phyloP scores from a whole-genome alignment of 495 filamentous ascomycete species.

The Bombardia bombarda region DNA sequence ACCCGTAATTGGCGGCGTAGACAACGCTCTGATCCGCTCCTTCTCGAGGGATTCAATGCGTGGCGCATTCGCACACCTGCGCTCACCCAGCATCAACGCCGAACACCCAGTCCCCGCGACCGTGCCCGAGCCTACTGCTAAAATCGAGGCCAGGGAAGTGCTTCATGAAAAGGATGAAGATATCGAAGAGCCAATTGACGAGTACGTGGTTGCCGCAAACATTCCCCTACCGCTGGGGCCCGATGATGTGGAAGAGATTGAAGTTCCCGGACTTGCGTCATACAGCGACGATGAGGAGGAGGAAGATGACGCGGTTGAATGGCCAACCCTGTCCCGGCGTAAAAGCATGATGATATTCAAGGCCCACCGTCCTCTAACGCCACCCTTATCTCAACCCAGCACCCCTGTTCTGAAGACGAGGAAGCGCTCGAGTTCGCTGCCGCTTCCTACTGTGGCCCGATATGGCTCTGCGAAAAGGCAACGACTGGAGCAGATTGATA shows the following conservation, averaged over 20 bases:
- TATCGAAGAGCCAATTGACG: conserved; percentile 12
- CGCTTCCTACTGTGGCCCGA: conserved; percentile 25
- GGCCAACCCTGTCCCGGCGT: conserved; percentile 33
- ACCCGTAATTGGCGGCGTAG: conserved; percentile 22
- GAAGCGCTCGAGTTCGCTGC: conserved; percentile 49
- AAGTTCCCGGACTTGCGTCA: conserved; percentile 53
- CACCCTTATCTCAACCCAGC: conserved; percentile 24
- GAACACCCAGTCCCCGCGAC: conserved; percentile 20
- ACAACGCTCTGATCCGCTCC: conserved; percentile 26
- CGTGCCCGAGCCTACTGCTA: conserved; percentile 15
- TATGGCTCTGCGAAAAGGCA: conserved; percentile 9
- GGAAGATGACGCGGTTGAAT: conserved; percentile 37
- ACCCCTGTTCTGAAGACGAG: conserved; percentile 25
- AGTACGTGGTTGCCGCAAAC: conserved; percentile 36
- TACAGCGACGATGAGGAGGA: conserved; percentile 53
- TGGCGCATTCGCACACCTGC: conserved; percentile 17
- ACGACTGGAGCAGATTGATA: neutral
- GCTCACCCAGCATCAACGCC: conserved; percentile 29
- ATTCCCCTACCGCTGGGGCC: conserved; percentile 60
- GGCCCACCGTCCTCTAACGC: conserved; percentile 16
- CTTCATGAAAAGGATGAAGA: conserved; percentile 1
- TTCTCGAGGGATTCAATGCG: conserved; percentile 33
- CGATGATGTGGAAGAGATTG: conserved; percentile 67
- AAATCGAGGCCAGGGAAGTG: neutral
- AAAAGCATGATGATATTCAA: conserved; percentile 53